phyloP scores from a whole-genome alignment of 2,329 filamentous ascomycete species.

The Colletotrichum sp. region DNA sequence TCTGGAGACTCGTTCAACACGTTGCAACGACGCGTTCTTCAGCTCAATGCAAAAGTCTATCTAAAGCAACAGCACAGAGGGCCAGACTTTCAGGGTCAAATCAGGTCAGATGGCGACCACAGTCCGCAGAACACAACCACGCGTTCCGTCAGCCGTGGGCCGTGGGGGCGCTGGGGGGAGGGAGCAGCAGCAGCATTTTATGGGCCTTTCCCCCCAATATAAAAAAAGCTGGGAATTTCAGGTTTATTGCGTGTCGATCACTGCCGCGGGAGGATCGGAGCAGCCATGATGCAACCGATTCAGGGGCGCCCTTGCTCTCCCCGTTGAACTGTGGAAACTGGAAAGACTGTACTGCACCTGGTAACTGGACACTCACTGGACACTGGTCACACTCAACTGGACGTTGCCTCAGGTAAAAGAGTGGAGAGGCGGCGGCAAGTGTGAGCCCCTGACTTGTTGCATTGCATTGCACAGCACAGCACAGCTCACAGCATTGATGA shows the following conservation, averaged over 20 bases:
- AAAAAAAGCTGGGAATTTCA: not conserved
- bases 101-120: not conserved
- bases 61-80: not conserved
- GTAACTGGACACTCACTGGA: not conserved
- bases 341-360: not conserved
- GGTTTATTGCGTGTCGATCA: not conserved
- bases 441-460: not conserved
- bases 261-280: not conserved
- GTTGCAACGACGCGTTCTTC: not conserved
- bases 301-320: not conserved
- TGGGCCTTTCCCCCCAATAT: not conserved
- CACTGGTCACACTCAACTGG: not conserved
- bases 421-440: not conserved
- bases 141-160: not conserved
- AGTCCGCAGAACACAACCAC: not conserved
- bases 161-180: not conserved
- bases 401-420: constrained; percentile 1
- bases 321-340: not conserved
- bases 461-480: not conserved
- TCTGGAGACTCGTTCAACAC: not conserved
- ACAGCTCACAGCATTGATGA: not conserved
- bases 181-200: not conserved
- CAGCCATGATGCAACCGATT: not conserved
- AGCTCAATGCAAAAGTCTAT: not conserved
- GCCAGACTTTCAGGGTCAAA: not conserved